Evolutionary conservation across 257 asterid species (phyloP).

Genomic region (Apocynum venetum): DNA sequence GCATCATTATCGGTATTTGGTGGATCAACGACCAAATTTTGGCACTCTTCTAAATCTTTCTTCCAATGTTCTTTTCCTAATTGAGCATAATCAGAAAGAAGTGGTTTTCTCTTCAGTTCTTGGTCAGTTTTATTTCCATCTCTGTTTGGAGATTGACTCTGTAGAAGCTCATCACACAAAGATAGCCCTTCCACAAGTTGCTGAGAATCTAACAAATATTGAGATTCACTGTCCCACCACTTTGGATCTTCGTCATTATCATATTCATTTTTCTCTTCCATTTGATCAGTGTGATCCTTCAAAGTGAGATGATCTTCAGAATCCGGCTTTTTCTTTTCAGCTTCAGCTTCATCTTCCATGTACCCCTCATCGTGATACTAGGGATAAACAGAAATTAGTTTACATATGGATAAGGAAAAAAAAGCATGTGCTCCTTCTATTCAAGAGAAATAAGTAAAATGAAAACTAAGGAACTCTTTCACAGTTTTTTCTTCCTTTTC

Average conservation of each 20-base stretch:
- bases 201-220: slow-evolving; percentile 64
- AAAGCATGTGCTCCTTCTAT: not conserved
- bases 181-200: slow-evolving; percentile 89
- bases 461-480: not conserved
- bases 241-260: slow-evolving; percentile 46
- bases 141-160: slow-evolving; percentile 84
- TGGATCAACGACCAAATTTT: slow-evolving; percentile 47
- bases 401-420: slow-evolving; percentile 6
- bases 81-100: slow-evolving; percentile 64
- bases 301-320: slow-evolving; percentile 19
- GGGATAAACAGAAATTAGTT: slow-evolving; percentile 4
- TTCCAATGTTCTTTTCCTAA: slow-evolving; percentile 71
- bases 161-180: slow-evolving; percentile 69
- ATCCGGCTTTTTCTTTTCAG: slow-evolving; percentile 25
- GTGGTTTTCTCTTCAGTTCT: slow-evolving; percentile 35
- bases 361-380: slow-evolving; percentile 35
- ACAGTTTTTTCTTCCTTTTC: too few relatives aligned
- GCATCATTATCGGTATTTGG: slow-evolving; percentile 54
- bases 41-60: slow-evolving; percentile 85
- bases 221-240: slow-evolving; percentile 89
- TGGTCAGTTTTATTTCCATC: slow-evolving; percentile 38
- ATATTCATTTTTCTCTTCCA: slow-evolving; percentile 27
- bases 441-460: not conserved
- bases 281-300: slow-evolving; percentile 27
- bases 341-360: slow-evolving; percentile 38